A percentile compares a stretch with the other conserved stretches of the same genome.
phyloP scores from a whole-genome alignment of 768 basidiomycete genomes.

The Hygrophoropsis aurantiaca region DNA sequence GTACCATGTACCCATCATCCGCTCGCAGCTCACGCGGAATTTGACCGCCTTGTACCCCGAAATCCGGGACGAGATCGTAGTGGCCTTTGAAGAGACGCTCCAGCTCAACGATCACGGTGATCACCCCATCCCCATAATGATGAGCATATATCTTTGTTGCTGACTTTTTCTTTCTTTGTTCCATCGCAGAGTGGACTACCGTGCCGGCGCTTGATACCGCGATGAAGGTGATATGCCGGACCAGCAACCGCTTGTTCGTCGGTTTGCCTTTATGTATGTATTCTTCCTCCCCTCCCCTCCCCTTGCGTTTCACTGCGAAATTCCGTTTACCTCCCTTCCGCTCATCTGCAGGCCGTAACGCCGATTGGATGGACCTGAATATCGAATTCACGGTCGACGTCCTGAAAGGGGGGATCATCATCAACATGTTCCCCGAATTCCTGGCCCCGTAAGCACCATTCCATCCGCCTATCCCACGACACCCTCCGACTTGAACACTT shows the following conservation, averaged over 20 bases:
- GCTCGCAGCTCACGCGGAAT: slow-evolving; percentile 34
- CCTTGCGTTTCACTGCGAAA: not conserved
- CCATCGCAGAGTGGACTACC: slow-evolving; percentile 38
- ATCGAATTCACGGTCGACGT: slow-evolving; percentile 31
- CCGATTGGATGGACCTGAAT: slow-evolving; percentile 33
- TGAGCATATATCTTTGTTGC: no score
- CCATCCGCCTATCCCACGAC: no score
- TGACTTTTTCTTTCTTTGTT: no score
- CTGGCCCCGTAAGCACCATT: slow-evolving; percentile 27
- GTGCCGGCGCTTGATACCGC: slow-evolving; percentile 25
- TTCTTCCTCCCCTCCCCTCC: not conserved
- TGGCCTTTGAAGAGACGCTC: slow-evolving; percentile 41
- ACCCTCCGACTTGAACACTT: no score
- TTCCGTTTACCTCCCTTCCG: not conserved
- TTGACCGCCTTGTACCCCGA: slow-evolving; percentile 37
- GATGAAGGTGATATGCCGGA: slow-evolving; percentile 37
- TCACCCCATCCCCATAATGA: no score
- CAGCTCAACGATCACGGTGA: slow-evolving; percentile 16
- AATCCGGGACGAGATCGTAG: slow-evolving; percentile 43
- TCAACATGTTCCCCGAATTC: slow-evolving; percentile 31
- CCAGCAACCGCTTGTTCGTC: slow-evolving; percentile 47
- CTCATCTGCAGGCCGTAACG: slow-evolving; percentile 42
- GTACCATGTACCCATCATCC: slow-evolving; percentile 32
- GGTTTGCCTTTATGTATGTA: slow-evolving; percentile 49
- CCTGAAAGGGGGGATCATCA: slow-evolving; percentile 10